These are phyloP conservation scores for Torulaspora quercuum DNA, from an alignment of 805 yeast species.

Conservation along the genomic window DNA sequence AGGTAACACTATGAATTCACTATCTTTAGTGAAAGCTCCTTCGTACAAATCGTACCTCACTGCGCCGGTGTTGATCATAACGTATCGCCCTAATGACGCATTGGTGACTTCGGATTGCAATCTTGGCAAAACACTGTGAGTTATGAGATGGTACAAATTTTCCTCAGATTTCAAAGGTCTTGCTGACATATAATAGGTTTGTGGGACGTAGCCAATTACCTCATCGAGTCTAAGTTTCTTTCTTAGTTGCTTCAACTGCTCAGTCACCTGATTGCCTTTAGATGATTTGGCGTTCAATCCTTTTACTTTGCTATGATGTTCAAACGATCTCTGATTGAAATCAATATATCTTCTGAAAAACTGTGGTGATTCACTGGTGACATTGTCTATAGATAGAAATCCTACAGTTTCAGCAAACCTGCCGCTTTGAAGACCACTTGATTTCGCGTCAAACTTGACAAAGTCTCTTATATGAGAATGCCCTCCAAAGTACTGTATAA, in stretches of 20 bases:
- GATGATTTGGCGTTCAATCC: slow-evolving; percentile 38
- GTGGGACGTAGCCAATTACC: slow-evolving; percentile 62
- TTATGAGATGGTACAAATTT: slow-evolving; percentile 59
- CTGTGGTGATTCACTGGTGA: slow-evolving; percentile 23
- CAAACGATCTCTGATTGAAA: slow-evolving; percentile 69
- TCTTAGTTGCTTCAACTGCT: slow-evolving; percentile 44
- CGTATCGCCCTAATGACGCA: slow-evolving; percentile 43
- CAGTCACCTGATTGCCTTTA: slow-evolving; percentile 50
- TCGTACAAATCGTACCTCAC: slow-evolving; percentile 80
- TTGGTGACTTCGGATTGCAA: slow-evolving; percentile 26
- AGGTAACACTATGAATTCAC: slow-evolving; percentile 81
- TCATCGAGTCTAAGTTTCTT: slow-evolving; percentile 50
- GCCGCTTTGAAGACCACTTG: slow-evolving; percentile 88
- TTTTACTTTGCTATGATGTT: slow-evolving; percentile 51
- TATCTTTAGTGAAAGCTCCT: slow-evolving; percentile 78
- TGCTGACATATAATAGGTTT: slow-evolving; percentile 61
- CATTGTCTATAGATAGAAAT: slow-evolving; percentile 58
- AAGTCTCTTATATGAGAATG: slow-evolving; percentile 92
- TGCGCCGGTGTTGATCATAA: slow-evolving; percentile 82
- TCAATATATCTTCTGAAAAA: slow-evolving; percentile 74
- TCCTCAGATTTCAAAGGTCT: slow-evolving; percentile 59
- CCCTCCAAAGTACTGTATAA: slow-evolving; percentile 89
- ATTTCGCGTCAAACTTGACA: slow-evolving; percentile 56
- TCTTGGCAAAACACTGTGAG: slow-evolving; percentile 51
- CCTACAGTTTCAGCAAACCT: slow-evolving; percentile 94